A percentile compares a stretch with the other conserved stretches of the same genome.
phyloP scores from a whole-genome alignment of 192 early-diverging fungal species.

The Lunasporangiospora selenospora region DNA sequence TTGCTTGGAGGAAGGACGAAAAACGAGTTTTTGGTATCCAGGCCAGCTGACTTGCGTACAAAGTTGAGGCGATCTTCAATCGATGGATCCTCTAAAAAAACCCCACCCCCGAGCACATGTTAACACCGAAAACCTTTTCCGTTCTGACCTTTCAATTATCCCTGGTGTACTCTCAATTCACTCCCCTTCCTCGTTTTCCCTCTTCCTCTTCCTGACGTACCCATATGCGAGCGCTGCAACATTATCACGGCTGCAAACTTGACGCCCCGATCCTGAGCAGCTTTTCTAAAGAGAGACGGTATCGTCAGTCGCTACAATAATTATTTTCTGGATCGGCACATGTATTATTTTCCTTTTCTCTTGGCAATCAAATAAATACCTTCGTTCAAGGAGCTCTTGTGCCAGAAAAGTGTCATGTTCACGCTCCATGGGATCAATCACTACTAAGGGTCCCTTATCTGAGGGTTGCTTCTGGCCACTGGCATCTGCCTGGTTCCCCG shows the following conservation, averaged over 20 bases:
- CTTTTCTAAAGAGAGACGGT: slow-evolving; percentile 53
- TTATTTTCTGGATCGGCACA: not conserved
- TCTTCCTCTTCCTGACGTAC: too few relatives aligned
- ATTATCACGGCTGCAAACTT: slow-evolving; percentile 80
- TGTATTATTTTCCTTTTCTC: not conserved
- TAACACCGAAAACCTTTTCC: too few relatives aligned
- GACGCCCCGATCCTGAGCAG: slow-evolving; percentile 65
- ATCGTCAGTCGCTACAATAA: not conserved
- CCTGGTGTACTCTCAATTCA: too few relatives aligned
- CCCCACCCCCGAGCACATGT: too few relatives aligned
- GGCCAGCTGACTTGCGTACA: slow-evolving; percentile 69
- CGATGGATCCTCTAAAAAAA: slow-evolving; percentile 66
- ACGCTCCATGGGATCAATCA: slow-evolving; percentile 60
- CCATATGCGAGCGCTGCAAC: slow-evolving; percentile 58
- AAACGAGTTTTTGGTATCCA: slow-evolving; percentile 73
- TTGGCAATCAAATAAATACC: not conserved
- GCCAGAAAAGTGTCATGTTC: slow-evolving; percentile 68
- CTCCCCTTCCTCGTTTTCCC: too few relatives aligned
- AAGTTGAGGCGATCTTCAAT: slow-evolving; percentile 74
- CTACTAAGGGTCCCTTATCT: slow-evolving; percentile 48
- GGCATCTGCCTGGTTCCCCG: not conserved
- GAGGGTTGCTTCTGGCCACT: slow-evolving; percentile 11
- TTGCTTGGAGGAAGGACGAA: slow-evolving; percentile 65
- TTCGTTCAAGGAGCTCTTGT: slow-evolving; percentile 67
- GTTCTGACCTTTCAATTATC: too few relatives aligned